Conservation (phyloP, 257 asterid genomes). For the Echium plantagineum region DNA sequence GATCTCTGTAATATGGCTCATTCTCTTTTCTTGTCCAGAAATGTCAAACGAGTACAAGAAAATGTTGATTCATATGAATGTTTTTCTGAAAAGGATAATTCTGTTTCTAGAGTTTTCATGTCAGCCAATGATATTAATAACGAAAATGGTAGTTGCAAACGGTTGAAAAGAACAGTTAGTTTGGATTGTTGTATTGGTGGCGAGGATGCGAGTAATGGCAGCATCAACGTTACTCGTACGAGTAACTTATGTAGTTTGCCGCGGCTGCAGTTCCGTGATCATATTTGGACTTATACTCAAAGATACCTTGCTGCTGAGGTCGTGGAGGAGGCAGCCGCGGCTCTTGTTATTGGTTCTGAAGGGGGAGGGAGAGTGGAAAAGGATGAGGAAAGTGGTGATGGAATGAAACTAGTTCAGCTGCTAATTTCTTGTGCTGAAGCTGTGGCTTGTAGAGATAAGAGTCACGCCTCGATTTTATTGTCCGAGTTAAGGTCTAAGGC, state of each 20-base stretch:
- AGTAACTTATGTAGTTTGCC: slow-evolving; percentile 31
- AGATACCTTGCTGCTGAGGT: slow-evolving; percentile 61
- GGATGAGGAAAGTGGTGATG: slow-evolving; percentile 25
- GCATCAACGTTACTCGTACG: slow-evolving; percentile 21
- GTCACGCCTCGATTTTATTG: slow-evolving; percentile 46
- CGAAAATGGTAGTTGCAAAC: too few relatives aligned
- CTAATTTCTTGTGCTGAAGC: slow-evolving; percentile 78
- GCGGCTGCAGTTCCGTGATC: slow-evolving; percentile 55
- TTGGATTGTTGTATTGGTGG: too few relatives aligned
- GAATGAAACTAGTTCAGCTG: slow-evolving; percentile 51
- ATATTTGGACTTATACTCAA: slow-evolving; percentile 44
- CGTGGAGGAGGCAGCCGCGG: slow-evolving; percentile 28
- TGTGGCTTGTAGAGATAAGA: slow-evolving; percentile 63
- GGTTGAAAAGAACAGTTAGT: too few relatives aligned
- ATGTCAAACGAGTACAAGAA: too few relatives aligned
- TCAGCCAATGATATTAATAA: too few relatives aligned
- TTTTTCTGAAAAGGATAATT: too few relatives aligned
- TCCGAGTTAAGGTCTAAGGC: slow-evolving; percentile 54
- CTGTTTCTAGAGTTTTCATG: too few relatives aligned
- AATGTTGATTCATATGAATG: too few relatives aligned
- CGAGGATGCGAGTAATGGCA: not conserved
- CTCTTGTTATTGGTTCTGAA: slow-evolving; percentile 7
- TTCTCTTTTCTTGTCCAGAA: too few relatives aligned
- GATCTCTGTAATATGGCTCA: too few relatives aligned
- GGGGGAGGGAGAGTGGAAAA: slow-evolving; percentile 13